A percentile compares a stretch with the other conserved stretches of the same genome.
phyloP scores from a whole-genome alignment of 495 filamentous ascomycete genomes.

The Talaromyces adpressus region DNA sequence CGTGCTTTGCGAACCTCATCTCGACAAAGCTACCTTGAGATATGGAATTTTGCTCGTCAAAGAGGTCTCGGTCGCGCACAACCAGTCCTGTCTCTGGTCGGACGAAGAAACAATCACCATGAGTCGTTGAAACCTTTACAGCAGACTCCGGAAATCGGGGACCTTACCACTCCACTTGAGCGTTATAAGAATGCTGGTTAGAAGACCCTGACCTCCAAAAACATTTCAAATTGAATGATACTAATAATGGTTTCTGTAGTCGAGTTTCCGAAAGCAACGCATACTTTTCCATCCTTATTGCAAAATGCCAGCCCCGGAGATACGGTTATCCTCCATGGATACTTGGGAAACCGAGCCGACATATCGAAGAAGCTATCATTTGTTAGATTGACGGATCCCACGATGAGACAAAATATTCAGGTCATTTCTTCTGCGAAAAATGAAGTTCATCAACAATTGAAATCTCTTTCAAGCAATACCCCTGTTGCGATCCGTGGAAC shows the following conservation, averaged over 20 bases:
- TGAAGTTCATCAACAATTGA: constrained; percentile 38
- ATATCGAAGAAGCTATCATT: constrained; percentile 62
- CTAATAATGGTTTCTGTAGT: constrained; percentile 29
- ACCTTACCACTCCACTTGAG: constrained; percentile 20
- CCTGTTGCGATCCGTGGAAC: constrained; percentile 46
- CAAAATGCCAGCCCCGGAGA: constrained; percentile 31
- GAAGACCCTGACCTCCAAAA: constrained; percentile 8
- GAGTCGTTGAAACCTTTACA: constrained; percentile 18
- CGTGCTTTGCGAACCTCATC: constrained; percentile 13
- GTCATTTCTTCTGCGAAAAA: constrained; percentile 43
- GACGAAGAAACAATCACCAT: constrained; percentile 21
- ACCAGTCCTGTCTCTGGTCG: not conserved
- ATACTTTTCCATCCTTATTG: constrained; percentile 39
- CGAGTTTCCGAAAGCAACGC: constrained; percentile 43
- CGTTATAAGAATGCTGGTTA: constrained; percentile 45
- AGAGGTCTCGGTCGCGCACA: constrained; percentile 10
- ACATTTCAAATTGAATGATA: not conserved
- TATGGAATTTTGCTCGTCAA: constrained; percentile 29
- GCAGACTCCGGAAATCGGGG: constrained; percentile 11
- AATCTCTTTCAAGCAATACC: constrained; percentile 37
- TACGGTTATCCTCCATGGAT: constrained; percentile 63
- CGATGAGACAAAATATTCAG: constrained; percentile 42
- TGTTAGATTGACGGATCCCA: constrained; percentile 49
- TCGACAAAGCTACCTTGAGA: constrained; percentile 31
- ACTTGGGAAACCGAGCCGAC: constrained; percentile 56